Base-by-base conservation (phyloP, 176 grass and related monocot genomes). In the Avena atlantica region DNA sequence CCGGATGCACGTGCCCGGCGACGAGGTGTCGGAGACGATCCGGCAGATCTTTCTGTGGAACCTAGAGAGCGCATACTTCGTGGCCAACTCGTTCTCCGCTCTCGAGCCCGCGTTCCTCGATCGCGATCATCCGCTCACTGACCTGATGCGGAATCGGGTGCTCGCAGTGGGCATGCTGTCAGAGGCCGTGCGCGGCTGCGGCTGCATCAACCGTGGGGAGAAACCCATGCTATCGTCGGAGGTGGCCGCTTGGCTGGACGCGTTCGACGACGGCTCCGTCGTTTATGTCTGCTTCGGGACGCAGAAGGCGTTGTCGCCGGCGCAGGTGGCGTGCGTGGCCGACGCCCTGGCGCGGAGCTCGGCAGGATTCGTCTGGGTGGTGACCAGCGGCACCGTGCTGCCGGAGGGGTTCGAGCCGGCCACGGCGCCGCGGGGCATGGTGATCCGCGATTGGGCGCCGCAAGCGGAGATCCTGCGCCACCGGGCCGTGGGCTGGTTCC, bases 281-380 rank as follows among this genome's bases (percentile, higher is more conserved):
- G 12, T 96, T 68, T 91, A 93, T 67, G 78, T 92, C 25, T 61
- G 85, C 90, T 93, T 96, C 52, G 94, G 94, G 76, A 90, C 87
- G 78, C 86, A 90, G 88, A 66, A 74, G 0, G 25, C 34, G 34
- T 17, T 93, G 52, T 75, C 87, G 1, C 42, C 12, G 16, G 40
- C 56, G 48, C 88, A 86, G 82, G 85, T 86, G 10, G n/a, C 88
- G 13, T 21, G 62, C 42, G 29, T 93, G 24, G 91, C 91, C 4
- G 81, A 52, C n/a, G 91, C 88, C 74, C 85, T 93, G 20, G 85
- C 34, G 63, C 61, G 12, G 45, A 93, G 86, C 85, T 40, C 62
- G 8, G 85, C 37, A 25, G 21, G 81, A 12, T 90, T 93, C 82
- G 82, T 94, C n/a, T 94, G 93, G 93, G 85, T 61, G 19, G 86